Conservation (phyloP, 1,284 basidiomycete genomes). For the Rhodofomes roseus region DNA sequence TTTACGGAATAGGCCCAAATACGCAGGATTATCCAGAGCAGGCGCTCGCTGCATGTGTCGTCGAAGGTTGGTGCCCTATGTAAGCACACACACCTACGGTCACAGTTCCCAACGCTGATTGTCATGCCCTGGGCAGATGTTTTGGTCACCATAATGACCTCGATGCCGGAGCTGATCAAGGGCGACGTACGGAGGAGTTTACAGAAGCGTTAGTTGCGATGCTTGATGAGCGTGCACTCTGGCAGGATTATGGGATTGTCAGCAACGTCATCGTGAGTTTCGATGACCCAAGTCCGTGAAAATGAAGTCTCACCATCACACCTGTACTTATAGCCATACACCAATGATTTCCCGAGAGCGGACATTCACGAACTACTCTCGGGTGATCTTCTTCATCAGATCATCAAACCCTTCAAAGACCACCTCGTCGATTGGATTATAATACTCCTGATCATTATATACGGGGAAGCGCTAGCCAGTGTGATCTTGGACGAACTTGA, state of each 20-base stretch:
- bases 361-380: constrained; percentile 11
- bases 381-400: constrained; percentile 11
- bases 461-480: constrained; percentile 14
- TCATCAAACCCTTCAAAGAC: constrained; percentile 21
- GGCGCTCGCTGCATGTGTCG: constrained; percentile 7
- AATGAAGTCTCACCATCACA: not conserved
- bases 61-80: constrained; percentile 13
- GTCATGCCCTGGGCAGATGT: not conserved
- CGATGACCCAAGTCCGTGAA: not conserved
- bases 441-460: constrained; percentile 14
- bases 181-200: not conserved
- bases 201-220: not conserved
- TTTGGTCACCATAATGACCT: not conserved
- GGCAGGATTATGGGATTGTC: constrained; percentile 7
- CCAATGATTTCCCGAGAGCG: constrained; percentile 5
- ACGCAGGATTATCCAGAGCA: constrained; percentile 16
- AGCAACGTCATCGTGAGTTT: constrained; percentile 4
- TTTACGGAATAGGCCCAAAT: constrained; percentile 12
- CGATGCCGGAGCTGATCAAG: not conserved
- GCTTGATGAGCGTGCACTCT: not conserved
- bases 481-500: constrained; percentile 28
- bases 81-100: not conserved
- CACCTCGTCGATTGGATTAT: constrained; percentile 25
- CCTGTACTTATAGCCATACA: too few species aligned
- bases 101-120: not conserved